Conservation (phyloP, 495 filamentous ascomycete species). For the Ramalina intermedia region DNA sequence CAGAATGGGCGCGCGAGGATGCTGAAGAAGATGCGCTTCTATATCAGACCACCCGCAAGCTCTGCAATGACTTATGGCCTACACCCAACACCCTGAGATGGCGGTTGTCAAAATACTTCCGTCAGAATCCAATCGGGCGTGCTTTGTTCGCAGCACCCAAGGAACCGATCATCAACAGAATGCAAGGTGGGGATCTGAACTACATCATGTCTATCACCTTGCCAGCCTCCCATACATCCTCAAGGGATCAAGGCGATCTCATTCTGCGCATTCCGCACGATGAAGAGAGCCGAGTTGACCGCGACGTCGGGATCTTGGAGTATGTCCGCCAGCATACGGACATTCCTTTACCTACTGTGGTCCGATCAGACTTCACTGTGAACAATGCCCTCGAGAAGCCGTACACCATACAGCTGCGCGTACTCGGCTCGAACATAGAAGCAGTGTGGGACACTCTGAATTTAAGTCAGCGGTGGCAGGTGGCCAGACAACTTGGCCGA, state of each 20-base stretch:
- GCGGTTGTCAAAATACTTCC: no score
- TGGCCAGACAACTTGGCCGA: neutral
- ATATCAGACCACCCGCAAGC: no score
- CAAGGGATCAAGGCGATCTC: neutral
- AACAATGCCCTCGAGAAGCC: constrained; percentile 7
- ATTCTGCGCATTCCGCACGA: constrained; percentile 7
- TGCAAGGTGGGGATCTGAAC: constrained; percentile 11
- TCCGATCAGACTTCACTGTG: constrained; percentile 1
- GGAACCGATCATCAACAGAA: constrained; percentile 2
- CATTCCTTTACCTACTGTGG: constrained; percentile 1
- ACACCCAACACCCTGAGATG: no score
- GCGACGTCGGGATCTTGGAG: constrained; percentile 2
- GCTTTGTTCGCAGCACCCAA: no score
- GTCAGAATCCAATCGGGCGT: no score
- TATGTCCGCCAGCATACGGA: constrained; percentile 3
- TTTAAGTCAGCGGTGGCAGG: constrained; percentile 3
- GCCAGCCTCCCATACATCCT: neutral
- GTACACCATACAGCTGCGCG: constrained; percentile 8
- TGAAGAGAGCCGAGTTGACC: neutral
- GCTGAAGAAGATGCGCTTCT: no score
- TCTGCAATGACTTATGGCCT: no score
- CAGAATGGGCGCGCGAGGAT: no score
- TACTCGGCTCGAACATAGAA: constrained; percentile 3
- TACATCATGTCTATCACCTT: constrained; percentile 9
- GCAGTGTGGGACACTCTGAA: constrained; percentile 3